phyloP scores from a whole-genome alignment of 306 rosid species.

The Rubus parviflorus region DNA sequence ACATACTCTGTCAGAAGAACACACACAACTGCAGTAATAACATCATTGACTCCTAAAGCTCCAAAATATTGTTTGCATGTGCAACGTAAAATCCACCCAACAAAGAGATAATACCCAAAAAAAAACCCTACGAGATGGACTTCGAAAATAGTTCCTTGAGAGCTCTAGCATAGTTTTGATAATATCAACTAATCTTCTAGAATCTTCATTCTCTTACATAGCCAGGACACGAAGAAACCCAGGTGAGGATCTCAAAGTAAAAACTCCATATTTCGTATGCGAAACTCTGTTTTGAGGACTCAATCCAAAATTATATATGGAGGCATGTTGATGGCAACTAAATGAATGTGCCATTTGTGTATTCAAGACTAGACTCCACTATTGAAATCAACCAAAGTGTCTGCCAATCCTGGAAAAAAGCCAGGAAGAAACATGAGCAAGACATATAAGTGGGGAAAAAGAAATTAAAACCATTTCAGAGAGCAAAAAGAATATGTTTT shows the following conservation, averaged over 20 bases:
- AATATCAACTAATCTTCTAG: constrained; percentile 82
- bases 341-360: constrained; percentile 48
- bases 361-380: constrained; percentile 25
- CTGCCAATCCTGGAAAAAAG: constrained; percentile 26
- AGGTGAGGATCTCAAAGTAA: constrained; percentile 38
- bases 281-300: constrained; percentile 40
- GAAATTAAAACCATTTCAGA: background rate
- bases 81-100: constrained; percentile 95
- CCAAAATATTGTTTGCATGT: constrained; percentile 95
- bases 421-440: background rate
- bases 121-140: constrained; percentile 77
- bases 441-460: background rate
- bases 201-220: constrained; percentile 74
- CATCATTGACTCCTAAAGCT: constrained; percentile 93
- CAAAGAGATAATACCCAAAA: constrained; percentile 92
- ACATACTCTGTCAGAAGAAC: constrained; percentile 89
- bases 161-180: constrained; percentile 73
- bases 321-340: constrained; percentile 47
- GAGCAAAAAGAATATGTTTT: background rate
- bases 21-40: constrained; percentile 82
- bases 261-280: constrained; percentile 25
- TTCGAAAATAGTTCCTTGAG: constrained; percentile 75
- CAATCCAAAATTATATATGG: constrained; percentile 35
- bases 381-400: constrained; percentile 27
- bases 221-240: constrained; percentile 54